Conservation (phyloP, 2,329 filamentous ascomycete genomes). For the Bisporella sp. region DNA sequence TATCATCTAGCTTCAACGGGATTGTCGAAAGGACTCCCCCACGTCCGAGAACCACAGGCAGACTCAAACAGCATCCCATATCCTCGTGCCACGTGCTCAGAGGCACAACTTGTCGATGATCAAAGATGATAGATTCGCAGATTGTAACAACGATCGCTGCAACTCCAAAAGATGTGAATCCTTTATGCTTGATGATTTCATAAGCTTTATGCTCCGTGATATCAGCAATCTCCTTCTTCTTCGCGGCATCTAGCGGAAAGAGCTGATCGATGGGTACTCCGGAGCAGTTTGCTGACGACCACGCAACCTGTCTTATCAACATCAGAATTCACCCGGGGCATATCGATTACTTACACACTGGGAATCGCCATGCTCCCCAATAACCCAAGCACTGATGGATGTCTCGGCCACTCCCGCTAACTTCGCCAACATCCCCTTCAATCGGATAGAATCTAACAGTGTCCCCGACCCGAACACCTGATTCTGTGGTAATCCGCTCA, state of each 20-base stretch:
- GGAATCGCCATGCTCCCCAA: slow-evolving; percentile 42
- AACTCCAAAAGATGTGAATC: slow-evolving; percentile 43
- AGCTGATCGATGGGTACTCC: slow-evolving; percentile 33
- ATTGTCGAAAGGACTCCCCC: slow-evolving; percentile 35
- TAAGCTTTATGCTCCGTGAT: slow-evolving; percentile 40
- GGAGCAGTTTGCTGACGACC: slow-evolving; percentile 34
- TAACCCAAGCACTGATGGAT: slow-evolving; percentile 35
- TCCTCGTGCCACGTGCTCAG: slow-evolving; percentile 42
- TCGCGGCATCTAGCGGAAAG: slow-evolving; percentile 22
- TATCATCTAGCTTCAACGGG: slow-evolving; percentile 8
- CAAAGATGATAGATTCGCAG: slow-evolving; percentile 42
- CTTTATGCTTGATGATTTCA: slow-evolving; percentile 41
- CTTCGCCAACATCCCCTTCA: slow-evolving; percentile 37
- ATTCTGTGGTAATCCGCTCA: slow-evolving; percentile 38
- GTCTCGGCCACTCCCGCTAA: slow-evolving; percentile 24
- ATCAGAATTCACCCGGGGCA: not conserved
- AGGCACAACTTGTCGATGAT: slow-evolving; percentile 38
- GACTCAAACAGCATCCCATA: slow-evolving; percentile 40
- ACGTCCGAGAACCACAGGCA: slow-evolving; percentile 41
- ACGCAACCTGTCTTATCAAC: slow-evolving; percentile 26
- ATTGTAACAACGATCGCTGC: slow-evolving; percentile 40
- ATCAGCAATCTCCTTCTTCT: slow-evolving; percentile 31
- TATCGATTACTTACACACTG: slow-evolving; percentile 31
- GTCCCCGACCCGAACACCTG: slow-evolving; percentile 49
- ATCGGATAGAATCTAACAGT: slow-evolving; percentile 42